Evolutionary conservation across 1,284 basidiomycete species (phyloP).

Genomic region (Ustilago nuda): DNA sequence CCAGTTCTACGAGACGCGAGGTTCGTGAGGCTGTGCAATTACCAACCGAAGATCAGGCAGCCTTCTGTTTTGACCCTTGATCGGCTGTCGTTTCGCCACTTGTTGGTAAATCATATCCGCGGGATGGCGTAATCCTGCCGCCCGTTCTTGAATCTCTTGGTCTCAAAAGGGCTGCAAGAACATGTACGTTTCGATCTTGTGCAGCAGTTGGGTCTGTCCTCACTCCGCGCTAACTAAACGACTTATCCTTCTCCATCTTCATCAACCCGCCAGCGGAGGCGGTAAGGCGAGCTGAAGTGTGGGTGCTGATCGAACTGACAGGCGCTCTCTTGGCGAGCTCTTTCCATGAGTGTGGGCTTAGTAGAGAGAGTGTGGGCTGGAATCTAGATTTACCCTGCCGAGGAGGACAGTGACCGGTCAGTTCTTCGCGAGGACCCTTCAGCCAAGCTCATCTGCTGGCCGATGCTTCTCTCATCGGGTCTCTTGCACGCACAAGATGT

Average conservation of each 20-base stretch:
- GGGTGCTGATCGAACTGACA: background rate
- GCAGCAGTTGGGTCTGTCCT: background rate
- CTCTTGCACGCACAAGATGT: background rate
- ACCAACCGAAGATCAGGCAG: background rate
- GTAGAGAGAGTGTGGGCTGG: background rate
- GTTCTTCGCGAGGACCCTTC: conserved; percentile 5
- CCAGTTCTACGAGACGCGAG: background rate
- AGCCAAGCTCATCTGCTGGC: background rate
- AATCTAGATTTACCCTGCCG: background rate
- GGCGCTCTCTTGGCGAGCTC: background rate
- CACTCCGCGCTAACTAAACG: background rate
- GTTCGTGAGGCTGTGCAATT: conserved; percentile 13
- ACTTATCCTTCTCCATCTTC: background rate
- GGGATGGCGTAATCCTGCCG: conserved; percentile 2
- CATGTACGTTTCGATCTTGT: conserved; percentile 15
- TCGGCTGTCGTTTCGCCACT: background rate
- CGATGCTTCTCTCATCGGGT: background rate
- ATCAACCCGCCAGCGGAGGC: background rate
- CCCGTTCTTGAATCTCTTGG: background rate
- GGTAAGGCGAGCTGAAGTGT: background rate
- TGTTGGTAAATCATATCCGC: background rate
- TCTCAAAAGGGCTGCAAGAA: conserved; percentile 1
- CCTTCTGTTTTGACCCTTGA: background rate
- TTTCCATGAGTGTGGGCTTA: background rate
- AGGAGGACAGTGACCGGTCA: background rate